Percentiles rank a stretch among this genome's conserved stretches.
These are phyloP conservation scores for Phytophthora sojae DNA, from an alignment of 352 stramenopile genomes.

Conservation along the genomic window DNA sequence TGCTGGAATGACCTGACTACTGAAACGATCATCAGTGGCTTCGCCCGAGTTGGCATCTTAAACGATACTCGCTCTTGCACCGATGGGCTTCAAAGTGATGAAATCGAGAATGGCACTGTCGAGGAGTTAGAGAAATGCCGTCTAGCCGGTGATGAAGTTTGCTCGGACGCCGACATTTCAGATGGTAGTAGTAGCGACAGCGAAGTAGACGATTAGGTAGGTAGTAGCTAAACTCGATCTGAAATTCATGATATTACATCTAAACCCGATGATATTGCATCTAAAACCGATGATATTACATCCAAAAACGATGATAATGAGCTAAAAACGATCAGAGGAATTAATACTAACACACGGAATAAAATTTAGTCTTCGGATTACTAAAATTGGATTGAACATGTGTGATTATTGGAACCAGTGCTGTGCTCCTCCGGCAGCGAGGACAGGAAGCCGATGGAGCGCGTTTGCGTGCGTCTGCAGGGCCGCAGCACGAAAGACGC, in stretches of 20 bases:
- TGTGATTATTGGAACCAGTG: neutral
- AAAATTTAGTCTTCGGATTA: neutral
- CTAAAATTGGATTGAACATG: neutral
- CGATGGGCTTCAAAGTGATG: neutral
- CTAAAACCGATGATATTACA: too few species aligned
- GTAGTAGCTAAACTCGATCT: neutral
- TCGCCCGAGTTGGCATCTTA: neutral
- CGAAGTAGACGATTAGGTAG: neutral
- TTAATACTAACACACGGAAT: neutral
- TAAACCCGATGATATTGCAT: too few species aligned
- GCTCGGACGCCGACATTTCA: neutral
- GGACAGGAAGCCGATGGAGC: slow-evolving; percentile 67
- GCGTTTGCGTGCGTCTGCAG: slow-evolving; percentile 36
- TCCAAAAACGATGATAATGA: too few species aligned
- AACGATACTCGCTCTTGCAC: neutral
- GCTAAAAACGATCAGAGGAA: too few species aligned
- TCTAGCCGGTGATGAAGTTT: neutral
- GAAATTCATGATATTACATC: neutral
- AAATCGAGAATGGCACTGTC: neutral
- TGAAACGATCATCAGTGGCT: neutral
- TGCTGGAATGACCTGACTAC: neutral
- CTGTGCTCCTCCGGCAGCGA: slow-evolving; percentile 93
- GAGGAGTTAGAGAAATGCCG: neutral
- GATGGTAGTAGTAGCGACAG: neutral
- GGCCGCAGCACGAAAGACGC: slow-evolving; percentile 10